phyloP scores from a whole-genome alignment of 176 grass and related monocot genomes.

The Thinopyrum elongatum region DNA sequence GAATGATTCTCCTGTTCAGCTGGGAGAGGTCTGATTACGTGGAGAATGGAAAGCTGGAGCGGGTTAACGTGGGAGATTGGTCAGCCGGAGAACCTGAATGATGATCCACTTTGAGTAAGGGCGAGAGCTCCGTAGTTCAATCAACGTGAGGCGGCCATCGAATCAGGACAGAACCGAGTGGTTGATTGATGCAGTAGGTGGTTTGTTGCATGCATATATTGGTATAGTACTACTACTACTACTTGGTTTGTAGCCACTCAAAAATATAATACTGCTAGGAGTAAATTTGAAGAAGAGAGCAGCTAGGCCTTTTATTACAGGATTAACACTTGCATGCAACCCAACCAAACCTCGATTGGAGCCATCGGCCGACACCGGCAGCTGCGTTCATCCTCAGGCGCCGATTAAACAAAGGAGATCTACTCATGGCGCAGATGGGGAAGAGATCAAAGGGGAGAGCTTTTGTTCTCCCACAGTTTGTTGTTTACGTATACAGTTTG shows the following conservation, averaged over 20 bases:
- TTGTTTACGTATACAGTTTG: too few species aligned
- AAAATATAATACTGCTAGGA: neutral
- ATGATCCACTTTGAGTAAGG: neutral
- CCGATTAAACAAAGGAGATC: neutral
- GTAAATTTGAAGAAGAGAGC: neutral
- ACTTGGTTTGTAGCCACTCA: neutral
- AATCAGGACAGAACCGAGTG: neutral
- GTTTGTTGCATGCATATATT: too few species aligned
- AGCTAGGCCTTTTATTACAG: neutral
- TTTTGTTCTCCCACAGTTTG: neutral
- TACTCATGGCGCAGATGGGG: neutral
- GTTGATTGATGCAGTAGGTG: neutral
- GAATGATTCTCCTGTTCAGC: neutral
- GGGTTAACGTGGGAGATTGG: neutral
- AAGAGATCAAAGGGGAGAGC: neutral
- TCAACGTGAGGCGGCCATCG: neutral
- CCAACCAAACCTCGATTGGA: neutral
- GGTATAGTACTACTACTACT: neutral
- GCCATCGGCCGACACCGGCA: constrained; percentile 1
- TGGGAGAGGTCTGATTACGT: neutral
- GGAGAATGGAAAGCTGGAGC: neutral
- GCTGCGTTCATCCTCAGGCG: constrained; percentile 20
- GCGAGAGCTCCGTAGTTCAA: neutral
- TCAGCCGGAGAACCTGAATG: neutral
- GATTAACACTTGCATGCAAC: neutral